Percentiles rank a stretch among this genome's conserved stretches.
These are phyloP conservation scores for Chaetomium tenue DNA, from an alignment of 495 filamentous ascomycete genomes.

Conservation along the genomic window DNA sequence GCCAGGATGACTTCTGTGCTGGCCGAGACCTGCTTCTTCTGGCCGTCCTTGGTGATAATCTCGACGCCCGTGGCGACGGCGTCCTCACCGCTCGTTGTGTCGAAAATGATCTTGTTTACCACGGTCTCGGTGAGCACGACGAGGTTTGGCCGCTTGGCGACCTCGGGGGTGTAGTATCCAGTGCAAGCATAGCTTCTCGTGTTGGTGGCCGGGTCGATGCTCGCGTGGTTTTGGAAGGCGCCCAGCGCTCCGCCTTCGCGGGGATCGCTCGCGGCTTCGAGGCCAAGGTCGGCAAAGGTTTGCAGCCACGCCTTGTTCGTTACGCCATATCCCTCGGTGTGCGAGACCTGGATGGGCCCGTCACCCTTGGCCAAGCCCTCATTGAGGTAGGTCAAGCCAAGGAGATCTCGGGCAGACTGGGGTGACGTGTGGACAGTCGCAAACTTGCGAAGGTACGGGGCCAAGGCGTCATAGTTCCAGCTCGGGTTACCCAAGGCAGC, in stretches of 20 bases:
- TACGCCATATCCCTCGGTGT: conserved; percentile 38
- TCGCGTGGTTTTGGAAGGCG: conserved; percentile 46
- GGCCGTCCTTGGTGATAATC: conserved; percentile 35
- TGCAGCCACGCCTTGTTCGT: conserved; percentile 42
- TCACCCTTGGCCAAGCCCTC: conserved; percentile 31
- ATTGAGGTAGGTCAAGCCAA: conserved; percentile 38
- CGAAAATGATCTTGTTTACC: conserved; percentile 45
- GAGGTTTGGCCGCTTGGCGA: conserved; percentile 45
- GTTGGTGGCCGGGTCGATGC: conserved; percentile 44
- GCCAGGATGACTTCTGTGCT: conserved; percentile 56
- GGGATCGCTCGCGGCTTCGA: conserved; percentile 40
- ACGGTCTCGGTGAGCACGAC: conserved; percentile 47
- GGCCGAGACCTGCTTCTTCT: conserved; percentile 31
- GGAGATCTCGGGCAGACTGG: conserved; percentile 32
- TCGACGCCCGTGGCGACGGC: conserved; percentile 39
- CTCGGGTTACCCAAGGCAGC: conserved; percentile 51
- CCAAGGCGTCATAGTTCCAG: conserved; percentile 52
- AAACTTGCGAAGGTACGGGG: conserved; percentile 51
- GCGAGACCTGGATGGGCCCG: conserved; percentile 46
- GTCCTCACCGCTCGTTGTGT: conserved; percentile 20
- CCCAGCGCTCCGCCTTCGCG: conserved; percentile 43
- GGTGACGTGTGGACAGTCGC: conserved; percentile 36
- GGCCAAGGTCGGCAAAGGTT: conserved; percentile 37
- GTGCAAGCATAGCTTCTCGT: conserved; percentile 41
- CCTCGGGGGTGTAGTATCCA: conserved; percentile 39